A percentile compares a stretch with the other conserved stretches of the same genome.
Evolutionary conservation across 2,329 filamentous ascomycete genomes (phyloP).

Genomic region (Calonectria pseudoreteaudii): DNA sequence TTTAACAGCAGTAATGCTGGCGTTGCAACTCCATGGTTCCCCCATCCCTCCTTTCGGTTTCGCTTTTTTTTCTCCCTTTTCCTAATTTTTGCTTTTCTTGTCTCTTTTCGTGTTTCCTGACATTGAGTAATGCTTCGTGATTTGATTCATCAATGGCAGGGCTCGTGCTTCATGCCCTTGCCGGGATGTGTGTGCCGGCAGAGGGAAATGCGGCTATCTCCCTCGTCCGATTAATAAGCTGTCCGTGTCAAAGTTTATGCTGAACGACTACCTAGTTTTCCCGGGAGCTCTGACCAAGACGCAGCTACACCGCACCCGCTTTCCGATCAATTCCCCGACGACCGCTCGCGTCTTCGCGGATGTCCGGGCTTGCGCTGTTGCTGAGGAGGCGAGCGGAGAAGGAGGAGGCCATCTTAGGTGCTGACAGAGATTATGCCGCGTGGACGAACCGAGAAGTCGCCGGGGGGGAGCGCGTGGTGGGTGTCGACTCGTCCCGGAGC

Average conservation of each 20-base stretch:
- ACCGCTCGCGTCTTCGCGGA: not conserved
- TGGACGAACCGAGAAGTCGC: conserved; percentile 7
- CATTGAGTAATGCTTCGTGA: not conserved
- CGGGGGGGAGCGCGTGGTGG: not conserved
- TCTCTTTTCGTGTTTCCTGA: not conserved
- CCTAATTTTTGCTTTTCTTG: not conserved
- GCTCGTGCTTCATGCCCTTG: not conserved
- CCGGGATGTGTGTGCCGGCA: not conserved
- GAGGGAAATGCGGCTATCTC: not conserved
- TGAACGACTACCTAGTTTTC: not conserved
- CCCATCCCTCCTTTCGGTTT: not conserved
- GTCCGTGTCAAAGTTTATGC: not conserved
- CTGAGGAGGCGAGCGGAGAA: not conserved
- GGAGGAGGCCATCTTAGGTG: conserved; percentile 4
- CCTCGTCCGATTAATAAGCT: conserved; percentile 21
- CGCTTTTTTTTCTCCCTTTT: not conserved
- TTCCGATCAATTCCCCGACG: not conserved
- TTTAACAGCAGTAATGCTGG: conserved; percentile 25
- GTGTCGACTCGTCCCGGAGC: not conserved
- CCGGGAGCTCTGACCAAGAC: not conserved
- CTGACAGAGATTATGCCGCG: conserved; percentile 18
- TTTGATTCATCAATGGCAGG: not conserved
- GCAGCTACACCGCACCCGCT: not conserved
- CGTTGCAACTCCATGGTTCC: conserved; percentile 26
- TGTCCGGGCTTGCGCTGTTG: not conserved